Percentiles rank a stretch among this genome's conserved stretches.
Conservation (phyloP, 2,329 filamentous ascomycete genomes). For the Leptographium procerum region DNA sequence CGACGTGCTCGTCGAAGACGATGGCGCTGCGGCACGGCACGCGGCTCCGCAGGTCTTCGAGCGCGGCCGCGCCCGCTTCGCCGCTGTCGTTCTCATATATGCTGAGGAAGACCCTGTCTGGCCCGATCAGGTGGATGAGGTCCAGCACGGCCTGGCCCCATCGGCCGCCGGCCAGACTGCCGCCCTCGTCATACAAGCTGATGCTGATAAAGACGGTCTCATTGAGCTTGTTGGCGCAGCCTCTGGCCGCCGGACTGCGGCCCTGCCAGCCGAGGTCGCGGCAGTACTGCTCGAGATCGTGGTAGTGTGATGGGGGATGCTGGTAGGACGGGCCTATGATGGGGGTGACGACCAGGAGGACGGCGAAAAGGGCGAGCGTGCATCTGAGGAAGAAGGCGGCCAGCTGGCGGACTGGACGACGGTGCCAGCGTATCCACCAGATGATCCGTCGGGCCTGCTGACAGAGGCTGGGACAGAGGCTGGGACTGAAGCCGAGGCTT, state of each 20-base stretch:
- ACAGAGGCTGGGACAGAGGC: not conserved
- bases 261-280: constrained; percentile 13
- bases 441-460: not conserved
- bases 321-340: constrained; percentile 33
- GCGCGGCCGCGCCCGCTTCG: constrained; percentile 38
- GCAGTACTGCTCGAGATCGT: constrained; percentile 20
- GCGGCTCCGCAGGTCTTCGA: constrained; percentile 38
- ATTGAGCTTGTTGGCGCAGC: constrained; percentile 29
- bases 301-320: constrained; percentile 26
- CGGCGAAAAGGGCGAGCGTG: constrained; percentile 38
- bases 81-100: constrained; percentile 65
- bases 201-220: constrained; percentile 66
- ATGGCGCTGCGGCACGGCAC: constrained; percentile 37
- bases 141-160: constrained; percentile 53
- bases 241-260: constrained; percentile 9
- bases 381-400: not conserved
- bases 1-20: constrained; percentile 47
- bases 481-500: too few relatives aligned
- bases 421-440: not conserved
- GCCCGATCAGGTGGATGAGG: constrained; percentile 54
- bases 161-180: constrained; percentile 46
- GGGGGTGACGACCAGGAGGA: constrained; percentile 19
- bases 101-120: constrained; percentile 57
- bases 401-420: not conserved
- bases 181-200: constrained; percentile 54